Percentiles rank a stretch among this genome's conserved stretches.
These are phyloP conservation scores for Hanseniaspora osmophila DNA, from an alignment of 805 yeast genomes.

Conservation along the genomic window DNA sequence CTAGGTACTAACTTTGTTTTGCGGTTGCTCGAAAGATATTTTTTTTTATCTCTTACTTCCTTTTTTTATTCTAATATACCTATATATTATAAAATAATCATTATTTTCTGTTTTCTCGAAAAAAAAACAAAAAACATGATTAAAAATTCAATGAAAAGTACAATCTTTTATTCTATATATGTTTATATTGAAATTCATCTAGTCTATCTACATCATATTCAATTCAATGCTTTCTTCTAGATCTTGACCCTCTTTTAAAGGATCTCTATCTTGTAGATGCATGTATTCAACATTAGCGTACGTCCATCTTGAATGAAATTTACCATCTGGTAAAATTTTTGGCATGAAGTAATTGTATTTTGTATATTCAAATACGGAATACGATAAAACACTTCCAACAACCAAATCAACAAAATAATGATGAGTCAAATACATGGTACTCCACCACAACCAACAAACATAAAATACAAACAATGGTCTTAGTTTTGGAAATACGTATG, in stretches of 20 bases:
- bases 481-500: slow-evolving; percentile 64
- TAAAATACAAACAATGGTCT: slow-evolving; percentile 57
- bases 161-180: background rate
- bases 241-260: slow-evolving; percentile 1
- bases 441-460: slow-evolving; percentile 95
- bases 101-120: background rate
- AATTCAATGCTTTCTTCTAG: background rate
- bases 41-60: too few species aligned
- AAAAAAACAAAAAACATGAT: too few species aligned
- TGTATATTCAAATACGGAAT: slow-evolving; percentile 53
- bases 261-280: slow-evolving; percentile 3
- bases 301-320: slow-evolving; percentile 7
- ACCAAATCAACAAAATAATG: slow-evolving; percentile 89
- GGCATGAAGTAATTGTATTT: slow-evolving; percentile 55
- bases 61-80: too few species aligned
- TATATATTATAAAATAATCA: too few species aligned
- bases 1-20: too few species aligned
- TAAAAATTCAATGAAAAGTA: too few species aligned
- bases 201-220: background rate
- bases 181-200: background rate
- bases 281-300: slow-evolving; percentile 3
- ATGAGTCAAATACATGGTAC: slow-evolving; percentile 94
- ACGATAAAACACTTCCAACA: slow-evolving; percentile 82
- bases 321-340: slow-evolving; percentile 2
- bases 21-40: too few species aligned